phyloP scores from a whole-genome alignment of 2,329 filamentous ascomycete genomes.

The Aspergillus puulaauensis region DNA sequence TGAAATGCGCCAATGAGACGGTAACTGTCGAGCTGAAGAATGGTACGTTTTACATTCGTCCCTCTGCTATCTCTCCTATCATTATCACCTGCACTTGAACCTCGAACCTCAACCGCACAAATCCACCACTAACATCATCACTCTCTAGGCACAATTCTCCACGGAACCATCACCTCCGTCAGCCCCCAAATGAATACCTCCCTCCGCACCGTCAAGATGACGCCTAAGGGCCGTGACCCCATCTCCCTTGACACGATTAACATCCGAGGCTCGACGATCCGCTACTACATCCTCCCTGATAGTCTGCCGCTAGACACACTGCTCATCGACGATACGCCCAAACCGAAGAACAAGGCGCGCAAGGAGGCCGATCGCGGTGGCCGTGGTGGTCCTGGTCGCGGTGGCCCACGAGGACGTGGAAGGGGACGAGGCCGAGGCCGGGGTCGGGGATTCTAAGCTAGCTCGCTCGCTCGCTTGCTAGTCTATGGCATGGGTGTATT shows the following conservation, averaged over 20 bases:
- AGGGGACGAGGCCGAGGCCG: slow-evolving; percentile 48
- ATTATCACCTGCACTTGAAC: neutral
- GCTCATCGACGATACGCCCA: slow-evolving; percentile 92
- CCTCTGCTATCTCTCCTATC: neutral
- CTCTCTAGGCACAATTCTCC: slow-evolving; percentile 78
- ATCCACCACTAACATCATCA: neutral
- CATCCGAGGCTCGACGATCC: slow-evolving; percentile 91
- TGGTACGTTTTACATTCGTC: slow-evolving; percentile 61
- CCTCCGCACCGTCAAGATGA: slow-evolving; percentile 96
- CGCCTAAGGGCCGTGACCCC: slow-evolving; percentile 79
- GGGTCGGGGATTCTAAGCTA: slow-evolving; percentile 21
- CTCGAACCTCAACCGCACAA: neutral
- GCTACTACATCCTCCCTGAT: slow-evolving; percentile 95
- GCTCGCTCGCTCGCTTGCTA: neutral
- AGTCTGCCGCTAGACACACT: slow-evolving; percentile 92
- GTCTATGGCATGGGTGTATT: neutral
- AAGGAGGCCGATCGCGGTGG: slow-evolving; percentile 70
- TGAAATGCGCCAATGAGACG: slow-evolving; percentile 99
- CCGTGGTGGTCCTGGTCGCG: slow-evolving; percentile 43
- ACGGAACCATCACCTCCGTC: slow-evolving; percentile 95
- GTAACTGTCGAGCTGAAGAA: slow-evolving; percentile 99
- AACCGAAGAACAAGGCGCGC: slow-evolving; percentile 99
- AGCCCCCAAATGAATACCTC: slow-evolving; percentile 99
- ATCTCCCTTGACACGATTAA: slow-evolving; percentile 93
- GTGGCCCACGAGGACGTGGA: slow-evolving; percentile 53